These are phyloP conservation scores for Perilla frutescens DNA, from an alignment of 257 asterid genomes.

Conservation along the genomic window DNA sequence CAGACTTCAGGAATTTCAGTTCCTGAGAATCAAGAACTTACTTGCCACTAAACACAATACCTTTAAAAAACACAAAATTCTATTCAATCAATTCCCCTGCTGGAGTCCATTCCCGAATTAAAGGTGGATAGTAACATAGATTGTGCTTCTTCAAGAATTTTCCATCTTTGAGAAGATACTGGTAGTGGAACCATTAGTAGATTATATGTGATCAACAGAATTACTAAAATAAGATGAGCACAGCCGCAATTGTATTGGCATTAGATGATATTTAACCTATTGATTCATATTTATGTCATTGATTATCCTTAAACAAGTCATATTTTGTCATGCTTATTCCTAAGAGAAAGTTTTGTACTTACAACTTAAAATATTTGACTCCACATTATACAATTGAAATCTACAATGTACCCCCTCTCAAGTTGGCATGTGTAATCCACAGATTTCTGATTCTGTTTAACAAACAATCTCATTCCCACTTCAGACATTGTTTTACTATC, in stretches of 20 bases:
- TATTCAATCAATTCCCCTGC: slow-evolving; percentile 9
- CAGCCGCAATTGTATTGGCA: too few relatives aligned
- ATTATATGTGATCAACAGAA: neutral
- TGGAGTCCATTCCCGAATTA: neutral
- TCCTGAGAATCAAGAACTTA: neutral
- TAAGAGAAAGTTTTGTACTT: too few relatives aligned
- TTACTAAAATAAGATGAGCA: neutral
- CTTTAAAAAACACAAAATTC: neutral
- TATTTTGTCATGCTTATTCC: too few relatives aligned
- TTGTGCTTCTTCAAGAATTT: neutral
- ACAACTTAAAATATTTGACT: neutral
- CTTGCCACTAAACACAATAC: neutral
- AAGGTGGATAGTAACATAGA: neutral
- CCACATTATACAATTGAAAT: neutral
- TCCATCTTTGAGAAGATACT: neutral
- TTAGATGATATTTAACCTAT: too few relatives aligned
- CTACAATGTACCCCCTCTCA: neutral
- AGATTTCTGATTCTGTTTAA: slow-evolving; percentile 5
- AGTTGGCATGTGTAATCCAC: slow-evolving; percentile 17
- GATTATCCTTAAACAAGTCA: too few relatives aligned
- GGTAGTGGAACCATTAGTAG: neutral
- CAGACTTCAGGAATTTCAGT: neutral
- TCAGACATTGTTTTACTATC: neutral
- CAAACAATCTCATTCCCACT: neutral
- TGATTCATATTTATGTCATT: too few relatives aligned